Evolutionary conservation across 352 stramenopile genomes (phyloP).

Genomic region (Pilasporangium apinafurcum): DNA sequence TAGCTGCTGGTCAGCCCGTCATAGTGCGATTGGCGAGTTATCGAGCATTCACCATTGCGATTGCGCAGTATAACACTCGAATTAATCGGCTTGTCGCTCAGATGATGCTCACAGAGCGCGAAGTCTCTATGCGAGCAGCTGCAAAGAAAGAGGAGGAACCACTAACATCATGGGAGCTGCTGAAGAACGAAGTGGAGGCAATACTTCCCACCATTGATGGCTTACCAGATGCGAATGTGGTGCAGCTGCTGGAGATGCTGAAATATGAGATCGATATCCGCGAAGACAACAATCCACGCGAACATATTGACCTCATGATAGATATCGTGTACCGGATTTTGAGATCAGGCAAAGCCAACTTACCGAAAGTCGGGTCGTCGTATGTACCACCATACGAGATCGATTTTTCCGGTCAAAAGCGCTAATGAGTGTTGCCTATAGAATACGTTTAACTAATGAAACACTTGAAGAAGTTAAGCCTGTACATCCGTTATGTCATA

Average conservation of each 20-base stretch:
- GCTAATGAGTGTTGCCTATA: too few species aligned
- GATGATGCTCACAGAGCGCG: conserved; percentile 14
- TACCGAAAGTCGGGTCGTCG: conserved; percentile 9
- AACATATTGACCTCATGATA: conserved; percentile 7
- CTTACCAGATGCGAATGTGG: conserved; percentile 2
- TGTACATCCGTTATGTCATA: too few species aligned
- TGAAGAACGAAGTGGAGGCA: conserved; percentile 8
- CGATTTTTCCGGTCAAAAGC: too few species aligned
- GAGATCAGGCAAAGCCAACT: conserved; percentile 4
- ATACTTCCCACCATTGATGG: conserved; percentile 3
- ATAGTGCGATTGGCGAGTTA: conserved; percentile 7
- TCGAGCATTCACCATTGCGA: conserved; percentile 2
- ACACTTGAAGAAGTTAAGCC: too few species aligned
- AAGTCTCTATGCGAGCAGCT: conserved; percentile 8
- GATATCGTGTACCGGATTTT: conserved; percentile 5
- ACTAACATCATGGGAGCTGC: conserved; percentile 2
- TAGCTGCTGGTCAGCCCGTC: conserved; percentile 9
- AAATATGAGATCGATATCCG: conserved; percentile 16
- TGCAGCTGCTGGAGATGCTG: conserved; percentile 13
- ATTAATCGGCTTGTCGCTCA: conserved; percentile 11
- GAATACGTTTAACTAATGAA: too few species aligned
- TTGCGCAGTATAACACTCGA: conserved; percentile 11
- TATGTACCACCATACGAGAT: too few species aligned
- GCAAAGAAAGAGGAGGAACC: conserved; percentile 10
- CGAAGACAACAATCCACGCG: not conserved